Evolutionary conservation across 1,284 basidiomycete species (phyloP), one percentile per base, ranked within the genome.

Genomic region (Microbotryomycetes sp.): DNA sequence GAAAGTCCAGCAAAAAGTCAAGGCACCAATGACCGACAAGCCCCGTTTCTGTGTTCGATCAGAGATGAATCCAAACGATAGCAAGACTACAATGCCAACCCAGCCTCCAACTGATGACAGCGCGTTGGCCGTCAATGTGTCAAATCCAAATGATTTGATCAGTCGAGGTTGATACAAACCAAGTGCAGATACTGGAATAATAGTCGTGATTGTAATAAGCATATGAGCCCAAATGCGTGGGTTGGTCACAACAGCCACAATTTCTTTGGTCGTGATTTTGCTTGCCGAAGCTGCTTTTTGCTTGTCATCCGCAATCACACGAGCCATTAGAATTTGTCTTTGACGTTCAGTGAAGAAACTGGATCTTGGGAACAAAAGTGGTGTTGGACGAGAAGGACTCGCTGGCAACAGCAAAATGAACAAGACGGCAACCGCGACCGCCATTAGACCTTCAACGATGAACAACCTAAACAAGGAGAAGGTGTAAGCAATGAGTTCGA

Each of bases 301-400:
- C 1, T 73, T 71, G 56, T 75, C 74, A 64, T 74, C 73, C 36
- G 69, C 51, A 22, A 72, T 53, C 0, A 74, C 71, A 2, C 73
- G 68, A 2, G 65, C 62, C 2, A 61, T 62, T 4, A 75, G 69
- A 57, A 75, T 74, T 55, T 75, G 63, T 14, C 71, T 54, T 48
- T 75, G 71, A 19, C 73, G 69, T 45, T 65, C 59, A 50, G 63
- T 72, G 64, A 74, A 75, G 58, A 52, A 60, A 19, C 36, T 26
- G 14, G 62, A 29, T 12, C 60, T 54, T 3, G 69, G 73, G n/a
- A 75, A 82, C 70, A 85, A 71, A 5, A 69, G 63, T 9, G 61
- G 60, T 0, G 58, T 56, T 1, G 72, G 73, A 9, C 57, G 42
- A 7, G 60, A 36, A 49, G 71, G 69, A 15, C 64, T 66, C 56